Conservation (phyloP, 1,284 basidiomycete species). For the Testicularia cyperi region DNA sequence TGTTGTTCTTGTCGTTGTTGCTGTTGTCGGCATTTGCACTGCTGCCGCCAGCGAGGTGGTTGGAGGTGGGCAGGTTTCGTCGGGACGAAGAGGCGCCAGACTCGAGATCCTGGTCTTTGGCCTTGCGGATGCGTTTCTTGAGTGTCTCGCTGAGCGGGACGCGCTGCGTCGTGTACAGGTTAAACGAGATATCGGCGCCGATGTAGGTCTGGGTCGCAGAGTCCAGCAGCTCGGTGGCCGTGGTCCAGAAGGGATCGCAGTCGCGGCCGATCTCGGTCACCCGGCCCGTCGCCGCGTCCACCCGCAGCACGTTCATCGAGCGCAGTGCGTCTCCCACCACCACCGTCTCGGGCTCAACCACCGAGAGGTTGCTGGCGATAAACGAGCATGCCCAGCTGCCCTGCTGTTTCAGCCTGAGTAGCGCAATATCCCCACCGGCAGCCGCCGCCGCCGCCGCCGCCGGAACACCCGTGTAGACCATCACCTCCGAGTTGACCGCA, state of each 20-base stretch:
- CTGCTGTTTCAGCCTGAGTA: constrained; percentile 15
- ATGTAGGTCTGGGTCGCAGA: constrained; percentile 44
- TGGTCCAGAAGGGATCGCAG: constrained; percentile 57
- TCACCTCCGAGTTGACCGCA: constrained; percentile 54
- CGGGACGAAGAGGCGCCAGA: constrained; percentile 1
- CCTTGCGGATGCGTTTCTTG: constrained; percentile 24
- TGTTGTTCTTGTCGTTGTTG: constrained; percentile 3
- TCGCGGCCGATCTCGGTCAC: constrained; percentile 53
- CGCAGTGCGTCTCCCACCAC: constrained; percentile 56
- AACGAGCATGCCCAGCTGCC: constrained; percentile 54
- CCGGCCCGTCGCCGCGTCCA: constrained; percentile 22
- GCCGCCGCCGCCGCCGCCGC: constrained; percentile 1
- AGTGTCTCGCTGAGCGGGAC: constrained; percentile 22
- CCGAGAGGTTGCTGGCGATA: constrained; percentile 46
- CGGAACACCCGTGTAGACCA: constrained; percentile 22
- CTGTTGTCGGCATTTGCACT: not conserved
- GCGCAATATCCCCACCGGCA: not conserved
- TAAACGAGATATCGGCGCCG: constrained; percentile 56
- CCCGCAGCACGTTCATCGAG: constrained; percentile 49
- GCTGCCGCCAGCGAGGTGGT: not conserved
- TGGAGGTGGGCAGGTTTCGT: not conserved
- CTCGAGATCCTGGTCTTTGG: constrained; percentile 21
- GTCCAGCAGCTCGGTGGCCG: constrained; percentile 42
- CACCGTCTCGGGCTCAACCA: constrained; percentile 24
- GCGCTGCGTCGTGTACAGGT: constrained; percentile 51